Evolutionary conservation across 768 basidiomycete genomes (phyloP).

Genomic region (Collybia nuda): DNA sequence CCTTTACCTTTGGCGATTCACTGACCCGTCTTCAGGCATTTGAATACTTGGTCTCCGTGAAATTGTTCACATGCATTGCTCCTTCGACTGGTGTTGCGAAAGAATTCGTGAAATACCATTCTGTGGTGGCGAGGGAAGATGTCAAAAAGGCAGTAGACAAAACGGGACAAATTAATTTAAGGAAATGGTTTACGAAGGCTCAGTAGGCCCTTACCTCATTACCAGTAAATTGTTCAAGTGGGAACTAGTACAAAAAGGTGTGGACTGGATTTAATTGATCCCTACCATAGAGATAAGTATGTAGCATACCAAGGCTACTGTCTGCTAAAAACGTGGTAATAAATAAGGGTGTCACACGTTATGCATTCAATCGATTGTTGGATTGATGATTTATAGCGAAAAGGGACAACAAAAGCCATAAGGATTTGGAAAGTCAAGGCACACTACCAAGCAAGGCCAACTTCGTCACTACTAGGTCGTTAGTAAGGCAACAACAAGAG

Average conservation of each 20-base stretch:
- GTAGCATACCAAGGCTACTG: no score
- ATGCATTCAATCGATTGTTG: no score
- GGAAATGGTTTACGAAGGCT: slow-evolving; percentile 75
- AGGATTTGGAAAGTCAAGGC: neutral
- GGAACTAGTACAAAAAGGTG: neutral
- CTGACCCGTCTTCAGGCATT: slow-evolving; percentile 57
- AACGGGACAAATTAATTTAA: slow-evolving; percentile 67
- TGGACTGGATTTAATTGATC: neutral
- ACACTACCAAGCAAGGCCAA: neutral
- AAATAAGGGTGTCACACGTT: no score
- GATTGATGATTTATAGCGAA: no score
- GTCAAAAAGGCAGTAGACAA: slow-evolving; percentile 68
- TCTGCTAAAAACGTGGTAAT: no score
- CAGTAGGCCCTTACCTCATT: slow-evolving; percentile 22
- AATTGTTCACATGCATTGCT: slow-evolving; percentile 54
- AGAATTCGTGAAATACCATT: slow-evolving; percentile 78
- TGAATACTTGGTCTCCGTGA: slow-evolving; percentile 58
- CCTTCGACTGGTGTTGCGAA: slow-evolving; percentile 51
- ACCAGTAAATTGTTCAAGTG: neutral
- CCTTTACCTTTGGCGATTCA: neutral
- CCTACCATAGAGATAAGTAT: no score
- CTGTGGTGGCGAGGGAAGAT: slow-evolving; percentile 58
- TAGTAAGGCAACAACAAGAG: neutral
- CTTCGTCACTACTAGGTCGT: neutral
- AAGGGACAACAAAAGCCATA: no score